Base-by-base conservation (phyloP, 2,329 filamentous ascomycete species). In the Calycina marina region DNA sequence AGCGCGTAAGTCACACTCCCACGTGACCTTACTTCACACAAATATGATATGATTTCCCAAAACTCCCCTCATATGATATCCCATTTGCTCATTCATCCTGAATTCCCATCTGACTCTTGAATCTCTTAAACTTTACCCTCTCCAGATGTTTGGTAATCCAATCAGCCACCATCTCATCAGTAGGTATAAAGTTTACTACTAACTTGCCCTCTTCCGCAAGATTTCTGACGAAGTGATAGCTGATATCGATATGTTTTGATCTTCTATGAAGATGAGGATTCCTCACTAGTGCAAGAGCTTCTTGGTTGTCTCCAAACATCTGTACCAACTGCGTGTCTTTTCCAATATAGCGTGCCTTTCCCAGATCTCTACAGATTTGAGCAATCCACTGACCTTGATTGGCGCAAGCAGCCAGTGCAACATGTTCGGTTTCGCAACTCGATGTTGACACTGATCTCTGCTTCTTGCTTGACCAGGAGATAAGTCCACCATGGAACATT, bases 341-440 rank as follows among this genome's bases (percentile, higher is more conserved):
- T 27, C 25, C 25, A 13, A 22, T 22, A n/a, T 22, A 22, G 6
- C n/a, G 6, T 22, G 6, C 6, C n/a, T 6, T 6, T 22, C 18
- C 18, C n/a, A 22, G n/a, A n/a, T 22, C 18, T 22, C 18, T 6
- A n/a, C 6, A 22, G 6, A 22, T 22, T n/a, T 22, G 18, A 6
- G 18, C 18, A 32, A 35, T 25, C 36, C 25, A 38, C 25, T 35
- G 27, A 2, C 28, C 32, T 17, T 35, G 17, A 13, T 38, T 38
- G 14, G 26, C 25, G 14, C 18, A 32, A 14, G 32, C 14, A 22
- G 18, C 31, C 5, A 36, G 18, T 9, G 32, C 37, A 14, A 40
- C 40, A 33, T 41, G 40, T 18, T 44, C 36, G 0, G 34, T 32
- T 30, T 45, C 35, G 8, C 34, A 40, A 9, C 31, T 44, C 1